Base-by-base conservation (phyloP, 2,329 filamentous ascomycete genomes). In the Colletotrichum sp. region DNA sequence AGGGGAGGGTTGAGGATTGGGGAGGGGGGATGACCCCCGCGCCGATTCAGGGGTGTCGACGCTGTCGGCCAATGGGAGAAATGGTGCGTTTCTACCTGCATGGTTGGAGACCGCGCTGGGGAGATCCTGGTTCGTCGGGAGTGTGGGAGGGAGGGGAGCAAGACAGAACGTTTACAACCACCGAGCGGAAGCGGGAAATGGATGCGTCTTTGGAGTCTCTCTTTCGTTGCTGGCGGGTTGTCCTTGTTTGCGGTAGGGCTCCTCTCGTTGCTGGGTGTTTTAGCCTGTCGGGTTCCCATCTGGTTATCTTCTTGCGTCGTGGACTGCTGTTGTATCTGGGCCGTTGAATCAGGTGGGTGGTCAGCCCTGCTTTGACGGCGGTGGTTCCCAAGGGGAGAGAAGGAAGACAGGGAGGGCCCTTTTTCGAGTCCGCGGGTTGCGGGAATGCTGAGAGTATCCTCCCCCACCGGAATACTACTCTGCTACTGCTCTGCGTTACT, bases 41-140 rank as follows among this genome's bases (percentile, higher is more conserved):
- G n/a, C 44, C 11, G n/a, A n/a, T 2, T 22, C 44, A 52, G 44
- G n/a, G 44, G 44, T 22, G 44, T 52, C 2, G 11, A 52, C 0
- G n/a, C n/a, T 13, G n/a, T 34, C 28, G 59, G 9, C 71, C 64
- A 74, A 70, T 74, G 59, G 44, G 71, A 69, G 71, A 65, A 36
- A 28, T 22, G 13, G 13, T n/a, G 34, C 30, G 74, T 76, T 76
- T 74, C 64, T 28, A 52, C 44, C 44, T 52, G 44, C 44, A 52
- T 52, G 44, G 32, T 68, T 8, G 36, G 11, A 36, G 36, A 25
- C 16, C 3, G 6, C 27, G 3, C 65, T 8, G 68, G 72, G 68
- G 22, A 16, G 22, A 74, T 52, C 74, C 71, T 34, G 11, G 71
- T 39, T 48, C 3, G 11, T 16, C 34, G 44, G 52, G 39, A 72